Evolutionary conservation across 2,329 filamentous ascomycete species (phyloP).

Genomic region (Fusarium nanum): DNA sequence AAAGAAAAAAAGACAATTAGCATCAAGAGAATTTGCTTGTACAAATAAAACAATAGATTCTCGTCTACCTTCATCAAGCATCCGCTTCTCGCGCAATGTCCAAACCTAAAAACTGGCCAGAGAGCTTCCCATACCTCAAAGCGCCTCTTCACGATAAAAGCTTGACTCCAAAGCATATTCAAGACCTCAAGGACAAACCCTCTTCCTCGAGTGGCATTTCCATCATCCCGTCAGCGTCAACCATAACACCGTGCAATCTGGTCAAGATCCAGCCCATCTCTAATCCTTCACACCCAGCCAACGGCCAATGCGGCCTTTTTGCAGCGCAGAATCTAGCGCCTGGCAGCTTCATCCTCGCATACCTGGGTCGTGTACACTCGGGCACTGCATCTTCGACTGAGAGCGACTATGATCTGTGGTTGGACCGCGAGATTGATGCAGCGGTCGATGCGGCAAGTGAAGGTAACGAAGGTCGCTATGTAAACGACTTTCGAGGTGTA

Average conservation of each 20-base stretch:
- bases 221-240: conserved; percentile 45
- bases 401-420: conserved; percentile 72
- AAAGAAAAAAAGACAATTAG: neutral
- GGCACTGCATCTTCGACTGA: conserved; percentile 45
- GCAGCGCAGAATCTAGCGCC: conserved; percentile 65
- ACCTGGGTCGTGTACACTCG: conserved; percentile 69
- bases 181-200: conserved; percentile 52
- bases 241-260: conserved; percentile 59
- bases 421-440: conserved; percentile 66
- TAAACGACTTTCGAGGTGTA: conserved; percentile 75
- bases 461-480: conserved; percentile 74
- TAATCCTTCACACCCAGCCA: conserved; percentile 65
- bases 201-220: conserved; percentile 34
- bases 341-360: conserved; percentile 69
- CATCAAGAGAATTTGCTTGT: neutral
- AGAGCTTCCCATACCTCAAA: conserved; percentile 63
- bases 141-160: conserved; percentile 61
- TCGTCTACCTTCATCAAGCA: neutral
- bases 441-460: conserved; percentile 69
- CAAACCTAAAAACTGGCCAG: conserved; percentile 69
- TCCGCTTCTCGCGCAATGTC: conserved; percentile 41
- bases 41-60: neutral
- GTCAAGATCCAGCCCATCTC: conserved; percentile 67
- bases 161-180: conserved; percentile 57
- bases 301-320: conserved; percentile 70